Percentiles rank a stretch among this genome's conserved stretches.
These are phyloP conservation scores for Rhodosporidiobolus odoratus DNA, from an alignment of 768 basidiomycete genomes.

Conservation along the genomic window DNA sequence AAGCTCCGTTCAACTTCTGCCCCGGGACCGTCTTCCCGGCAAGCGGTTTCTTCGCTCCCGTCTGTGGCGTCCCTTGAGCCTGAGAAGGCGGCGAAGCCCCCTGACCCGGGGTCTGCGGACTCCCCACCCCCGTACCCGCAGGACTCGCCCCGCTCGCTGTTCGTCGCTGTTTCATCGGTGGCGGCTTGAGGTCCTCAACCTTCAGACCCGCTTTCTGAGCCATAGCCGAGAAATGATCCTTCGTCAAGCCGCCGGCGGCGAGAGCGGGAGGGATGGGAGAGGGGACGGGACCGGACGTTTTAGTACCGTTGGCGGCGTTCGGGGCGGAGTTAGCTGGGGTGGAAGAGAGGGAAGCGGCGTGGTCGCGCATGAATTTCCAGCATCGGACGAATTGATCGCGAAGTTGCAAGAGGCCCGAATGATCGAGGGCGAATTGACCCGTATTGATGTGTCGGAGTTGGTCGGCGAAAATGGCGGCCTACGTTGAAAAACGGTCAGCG, in stretches of 20 bases:
- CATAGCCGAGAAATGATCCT: conserved; percentile 27
- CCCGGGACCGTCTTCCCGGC: not conserved
- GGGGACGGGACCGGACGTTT: not conserved
- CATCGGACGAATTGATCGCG: conserved; percentile 37
- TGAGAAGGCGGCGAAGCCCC: too few relatives aligned
- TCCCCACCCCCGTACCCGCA: not conserved
- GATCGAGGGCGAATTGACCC: conserved; percentile 36
- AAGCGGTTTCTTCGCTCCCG: not conserved
- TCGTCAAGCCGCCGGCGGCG: conserved; percentile 8
- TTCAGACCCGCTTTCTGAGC: conserved; percentile 31
- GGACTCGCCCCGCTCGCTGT: conserved; percentile 18
- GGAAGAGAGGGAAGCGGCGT: too few relatives aligned
- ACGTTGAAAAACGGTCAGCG: not conserved
- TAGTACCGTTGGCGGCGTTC: not conserved
- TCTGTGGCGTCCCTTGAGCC: not conserved
- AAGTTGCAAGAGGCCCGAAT: conserved; percentile 31
- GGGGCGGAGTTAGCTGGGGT: too few relatives aligned
- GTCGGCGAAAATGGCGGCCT: conserved; percentile 39
- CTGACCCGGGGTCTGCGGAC: conserved; percentile 16
- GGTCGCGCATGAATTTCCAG: conserved; percentile 37
- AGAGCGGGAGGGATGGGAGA: too few relatives aligned
- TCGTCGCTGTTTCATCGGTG: conserved; percentile 36
- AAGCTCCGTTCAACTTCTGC: not conserved
- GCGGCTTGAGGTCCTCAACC: conserved; percentile 39
- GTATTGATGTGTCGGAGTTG: conserved; percentile 27